Conservation (phyloP, 1,284 basidiomycete genomes). For the Melampsora occidentalis region DNA sequence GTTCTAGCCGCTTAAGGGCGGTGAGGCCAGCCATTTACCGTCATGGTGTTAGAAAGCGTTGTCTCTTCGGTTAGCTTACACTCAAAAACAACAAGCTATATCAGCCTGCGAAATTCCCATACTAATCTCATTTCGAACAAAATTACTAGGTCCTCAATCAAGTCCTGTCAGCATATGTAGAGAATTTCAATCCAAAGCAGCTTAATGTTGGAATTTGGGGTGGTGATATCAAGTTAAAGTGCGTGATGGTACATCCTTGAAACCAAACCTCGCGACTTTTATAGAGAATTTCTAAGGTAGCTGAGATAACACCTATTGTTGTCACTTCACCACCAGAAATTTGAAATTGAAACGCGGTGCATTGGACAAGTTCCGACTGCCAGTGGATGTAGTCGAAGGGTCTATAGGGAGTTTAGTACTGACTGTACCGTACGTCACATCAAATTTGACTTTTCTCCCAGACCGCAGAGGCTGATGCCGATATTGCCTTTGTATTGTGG, state of each 20-base stretch:
- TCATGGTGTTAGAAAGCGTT: slow-evolving; percentile 44
- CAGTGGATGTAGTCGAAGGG: slow-evolving; percentile 90
- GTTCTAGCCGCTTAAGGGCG: too few species aligned
- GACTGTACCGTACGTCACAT: slow-evolving; percentile 38
- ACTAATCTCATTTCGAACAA: not conserved
- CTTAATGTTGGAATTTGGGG: slow-evolving; percentile 92
- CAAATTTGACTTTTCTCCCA: not conserved
- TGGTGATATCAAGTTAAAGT: slow-evolving; percentile 62
- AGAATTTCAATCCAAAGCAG: slow-evolving; percentile 91
- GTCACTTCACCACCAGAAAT: slow-evolving; percentile 66
- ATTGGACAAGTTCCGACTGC: slow-evolving; percentile 91
- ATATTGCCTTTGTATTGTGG: not conserved
- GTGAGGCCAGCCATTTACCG: not conserved
- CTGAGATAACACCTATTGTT: slow-evolving; percentile 40
- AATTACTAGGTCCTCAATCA: slow-evolving; percentile 61
- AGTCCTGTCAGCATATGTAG: slow-evolving; percentile 90
- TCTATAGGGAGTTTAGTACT: slow-evolving; percentile 40
- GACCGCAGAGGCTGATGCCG: too few species aligned
- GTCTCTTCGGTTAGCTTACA: slow-evolving; percentile 36
- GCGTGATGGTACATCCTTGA: not conserved
- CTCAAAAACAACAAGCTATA: not conserved
- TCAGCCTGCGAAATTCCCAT: not conserved
- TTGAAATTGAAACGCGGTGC: slow-evolving; percentile 76
- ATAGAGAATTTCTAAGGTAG: not conserved
- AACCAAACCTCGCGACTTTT: not conserved